Conservation (phyloP, 208 protist species). For the Trypanosoma lewisi region DNA sequence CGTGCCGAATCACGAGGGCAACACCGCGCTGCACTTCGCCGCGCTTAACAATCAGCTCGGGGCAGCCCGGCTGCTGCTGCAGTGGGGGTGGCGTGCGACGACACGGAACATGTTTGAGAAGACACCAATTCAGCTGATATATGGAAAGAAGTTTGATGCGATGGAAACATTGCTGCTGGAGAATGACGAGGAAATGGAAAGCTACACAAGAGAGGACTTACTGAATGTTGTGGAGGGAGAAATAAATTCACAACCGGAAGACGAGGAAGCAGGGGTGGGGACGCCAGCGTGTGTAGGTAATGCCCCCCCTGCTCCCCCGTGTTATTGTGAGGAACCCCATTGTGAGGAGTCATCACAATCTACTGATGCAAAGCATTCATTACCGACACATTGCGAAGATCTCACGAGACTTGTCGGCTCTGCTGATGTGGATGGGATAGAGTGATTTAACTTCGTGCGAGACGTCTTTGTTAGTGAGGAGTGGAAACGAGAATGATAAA, state of each 20-base stretch:
- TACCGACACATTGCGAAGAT: not conserved
- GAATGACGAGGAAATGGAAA: slow-evolving; percentile 68
- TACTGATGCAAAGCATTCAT: not conserved
- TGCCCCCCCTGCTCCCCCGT: not conserved
- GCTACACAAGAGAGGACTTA: not conserved
- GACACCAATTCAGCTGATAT: slow-evolving; percentile 79
- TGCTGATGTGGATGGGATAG: slow-evolving; percentile 63
- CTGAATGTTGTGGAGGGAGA: slow-evolving; percentile 1
- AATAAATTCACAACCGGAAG: not conserved
- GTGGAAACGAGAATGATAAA: too few species aligned
- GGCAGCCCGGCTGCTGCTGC: slow-evolving; percentile 56
- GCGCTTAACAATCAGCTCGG: slow-evolving; percentile 83
- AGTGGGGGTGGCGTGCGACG: slow-evolving; percentile 52
- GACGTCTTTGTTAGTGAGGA: not conserved
- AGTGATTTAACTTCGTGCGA: too few species aligned
- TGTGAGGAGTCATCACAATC: slow-evolving; percentile 3
- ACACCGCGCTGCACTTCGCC: slow-evolving; percentile 86
- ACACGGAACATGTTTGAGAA: slow-evolving; percentile 56
- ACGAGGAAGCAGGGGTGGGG: not conserved
- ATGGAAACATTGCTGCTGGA: slow-evolving; percentile 81
- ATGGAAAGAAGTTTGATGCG: slow-evolving; percentile 75
- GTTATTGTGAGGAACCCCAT: not conserved
- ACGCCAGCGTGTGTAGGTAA: not conserved
- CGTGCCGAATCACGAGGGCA: slow-evolving; percentile 75
- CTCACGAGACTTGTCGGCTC: slow-evolving; percentile 44